Percentiles rank a stretch among this genome's conserved stretches.
phyloP scores from a whole-genome alignment of 345 rosid species.

The Melaleuca alternifolia region DNA sequence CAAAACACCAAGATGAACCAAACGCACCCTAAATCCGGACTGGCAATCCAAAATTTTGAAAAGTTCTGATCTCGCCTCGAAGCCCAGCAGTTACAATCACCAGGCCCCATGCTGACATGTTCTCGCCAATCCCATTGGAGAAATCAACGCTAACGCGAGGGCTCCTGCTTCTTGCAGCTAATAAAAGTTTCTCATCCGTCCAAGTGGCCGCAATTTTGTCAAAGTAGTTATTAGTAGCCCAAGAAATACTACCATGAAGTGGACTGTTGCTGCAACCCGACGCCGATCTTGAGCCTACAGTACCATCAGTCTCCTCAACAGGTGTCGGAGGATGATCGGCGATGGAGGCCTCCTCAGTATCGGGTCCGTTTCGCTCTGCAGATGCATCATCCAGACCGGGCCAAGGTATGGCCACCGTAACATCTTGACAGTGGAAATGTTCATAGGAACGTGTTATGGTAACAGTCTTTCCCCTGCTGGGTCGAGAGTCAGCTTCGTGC shows the following conservation, averaged over 20 bases:
- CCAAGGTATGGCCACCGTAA: constrained; percentile 84
- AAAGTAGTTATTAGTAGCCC: constrained; percentile 68
- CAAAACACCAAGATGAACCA: not conserved
- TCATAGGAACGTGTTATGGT: constrained; percentile 60
- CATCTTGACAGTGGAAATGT: constrained; percentile 89
- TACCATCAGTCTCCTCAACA: constrained; percentile 40
- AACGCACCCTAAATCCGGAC: constrained; percentile 33
- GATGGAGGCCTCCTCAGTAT: constrained; percentile 45
- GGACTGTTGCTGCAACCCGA: constrained; percentile 42
- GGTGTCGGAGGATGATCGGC: constrained; percentile 83
- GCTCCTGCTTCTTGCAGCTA: constrained; percentile 40
- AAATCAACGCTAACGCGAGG: constrained; percentile 42
- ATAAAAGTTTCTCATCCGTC: constrained; percentile 75
- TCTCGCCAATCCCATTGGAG: constrained; percentile 32
- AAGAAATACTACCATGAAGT: constrained; percentile 64
- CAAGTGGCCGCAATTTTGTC: constrained; percentile 87
- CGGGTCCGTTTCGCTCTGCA: constrained; percentile 29
- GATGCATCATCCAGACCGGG: constrained; percentile 54
- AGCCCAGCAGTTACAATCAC: constrained; percentile 87
- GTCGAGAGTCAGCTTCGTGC: constrained; percentile 70
- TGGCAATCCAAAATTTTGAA: constrained; percentile 92
- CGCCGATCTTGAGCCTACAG: constrained; percentile 20
- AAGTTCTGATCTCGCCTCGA: constrained; percentile 73
- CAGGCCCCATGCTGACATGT: constrained; percentile 73
- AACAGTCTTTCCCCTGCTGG: constrained; percentile 62